Conservation (phyloP, 129 eudicot species). For the Artemisia annua region DNA sequence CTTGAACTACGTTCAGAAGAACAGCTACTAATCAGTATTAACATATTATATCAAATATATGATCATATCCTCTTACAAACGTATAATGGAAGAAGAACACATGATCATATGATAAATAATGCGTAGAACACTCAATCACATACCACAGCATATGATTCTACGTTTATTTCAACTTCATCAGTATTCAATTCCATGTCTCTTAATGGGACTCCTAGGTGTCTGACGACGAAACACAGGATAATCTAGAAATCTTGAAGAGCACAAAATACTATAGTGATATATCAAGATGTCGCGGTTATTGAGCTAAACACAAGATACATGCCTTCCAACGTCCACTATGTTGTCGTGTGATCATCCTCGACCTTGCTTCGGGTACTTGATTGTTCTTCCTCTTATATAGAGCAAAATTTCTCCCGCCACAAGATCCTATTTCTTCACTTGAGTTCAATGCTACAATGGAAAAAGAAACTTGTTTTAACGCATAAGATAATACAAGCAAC, state of each 20-base stretch:
- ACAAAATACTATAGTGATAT: background rate
- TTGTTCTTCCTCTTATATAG: slow-evolving; percentile 46
- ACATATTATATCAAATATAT: no score
- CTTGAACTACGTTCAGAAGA: no score
- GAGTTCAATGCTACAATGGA: slow-evolving; percentile 41
- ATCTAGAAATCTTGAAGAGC: slow-evolving; percentile 1
- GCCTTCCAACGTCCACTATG: slow-evolving; percentile 47
- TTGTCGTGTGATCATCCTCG: slow-evolving; percentile 28
- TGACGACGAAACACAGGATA: background rate
- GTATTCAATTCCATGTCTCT: no score
- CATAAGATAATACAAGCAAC: background rate
- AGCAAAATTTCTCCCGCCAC: slow-evolving; percentile 55
- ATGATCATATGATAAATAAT: background rate
- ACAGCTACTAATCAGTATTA: no score
- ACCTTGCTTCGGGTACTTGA: slow-evolving; percentile 30
- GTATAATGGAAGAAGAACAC: no score
- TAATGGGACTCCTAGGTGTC: background rate
- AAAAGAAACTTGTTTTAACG: background rate
- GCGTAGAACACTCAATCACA: background rate
- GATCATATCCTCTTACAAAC: no score
- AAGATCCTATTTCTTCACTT: slow-evolving; percentile 47
- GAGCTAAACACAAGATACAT: slow-evolving; percentile 26
- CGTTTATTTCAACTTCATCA: slow-evolving; percentile 4
- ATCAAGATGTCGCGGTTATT: background rate
- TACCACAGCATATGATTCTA: slow-evolving; percentile 8